Evolutionary conservation across 2,329 filamentous ascomycete genomes (phyloP).

Genomic region (Epichloe amarillans): DNA sequence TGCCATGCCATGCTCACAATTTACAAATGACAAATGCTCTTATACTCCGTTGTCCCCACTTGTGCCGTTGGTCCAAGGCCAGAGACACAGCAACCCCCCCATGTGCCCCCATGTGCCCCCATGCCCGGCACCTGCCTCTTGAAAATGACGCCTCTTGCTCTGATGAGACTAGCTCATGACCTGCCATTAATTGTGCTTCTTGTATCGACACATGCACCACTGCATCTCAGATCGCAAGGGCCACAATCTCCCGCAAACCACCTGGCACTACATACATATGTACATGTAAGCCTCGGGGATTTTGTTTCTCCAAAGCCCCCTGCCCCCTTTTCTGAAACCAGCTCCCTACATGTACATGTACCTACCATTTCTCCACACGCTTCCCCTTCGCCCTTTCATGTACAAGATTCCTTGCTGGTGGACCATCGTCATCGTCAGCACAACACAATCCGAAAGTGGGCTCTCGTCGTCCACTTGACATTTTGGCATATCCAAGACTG

Average conservation of each 20-base stretch:
- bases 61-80: no score
- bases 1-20: no score
- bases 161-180: not conserved
- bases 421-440: not conserved
- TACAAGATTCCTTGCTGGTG: not conserved
- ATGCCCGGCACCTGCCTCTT: not conserved
- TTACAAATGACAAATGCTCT: no score
- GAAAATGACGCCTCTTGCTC: not conserved
- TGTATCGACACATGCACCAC: not conserved
- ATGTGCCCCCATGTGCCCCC: not conserved
- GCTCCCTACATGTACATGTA: not conserved
- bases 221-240: conserved; percentile 1
- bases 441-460: not conserved
- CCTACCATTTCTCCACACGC: not conserved
- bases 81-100: not conserved
- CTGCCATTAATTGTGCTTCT: conserved; percentile 1
- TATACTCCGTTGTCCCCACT: no score
- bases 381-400: not conserved
- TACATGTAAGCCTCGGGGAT: not conserved
- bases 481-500: not conserved
- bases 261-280: not conserved
- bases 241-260: not conserved
- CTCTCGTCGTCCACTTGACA: not conserved
- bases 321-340: not conserved
- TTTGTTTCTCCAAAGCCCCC: not conserved